Conservation (phyloP, 352 stramenopile species). For the Phytophthora brassicae region DNA sequence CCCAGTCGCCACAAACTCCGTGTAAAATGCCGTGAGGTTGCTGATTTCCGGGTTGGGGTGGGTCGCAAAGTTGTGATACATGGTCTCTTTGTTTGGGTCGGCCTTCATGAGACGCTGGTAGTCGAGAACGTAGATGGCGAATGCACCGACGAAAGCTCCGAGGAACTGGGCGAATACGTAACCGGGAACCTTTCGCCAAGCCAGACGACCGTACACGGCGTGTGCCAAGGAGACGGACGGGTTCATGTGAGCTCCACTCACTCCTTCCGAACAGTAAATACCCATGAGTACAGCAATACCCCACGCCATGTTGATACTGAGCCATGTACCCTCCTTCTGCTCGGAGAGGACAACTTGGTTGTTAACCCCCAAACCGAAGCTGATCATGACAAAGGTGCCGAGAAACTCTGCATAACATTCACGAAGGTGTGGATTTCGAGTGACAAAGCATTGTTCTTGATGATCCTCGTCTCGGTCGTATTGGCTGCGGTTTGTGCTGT, state of each 20-base stretch:
- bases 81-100: slow-evolving; percentile 47
- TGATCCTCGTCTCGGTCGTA: slow-evolving; percentile 24
- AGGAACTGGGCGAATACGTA: slow-evolving; percentile 48
- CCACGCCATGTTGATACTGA: slow-evolving; percentile 60
- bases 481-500: slow-evolving; percentile 37
- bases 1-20: slow-evolving; percentile 50
- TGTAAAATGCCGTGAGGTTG: slow-evolving; percentile 54
- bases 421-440: slow-evolving; percentile 28
- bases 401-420: slow-evolving; percentile 54
- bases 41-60: slow-evolving; percentile 44
- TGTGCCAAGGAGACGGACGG: slow-evolving; percentile 58
- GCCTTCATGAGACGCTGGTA: slow-evolving; percentile 45
- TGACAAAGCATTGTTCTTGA: slow-evolving; percentile 27
- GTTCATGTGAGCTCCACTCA: slow-evolving; percentile 66
- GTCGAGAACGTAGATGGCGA: slow-evolving; percentile 50
- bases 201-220: slow-evolving; percentile 42
- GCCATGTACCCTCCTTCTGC: slow-evolving; percentile 52
- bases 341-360: slow-evolving; percentile 56
- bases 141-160: slow-evolving; percentile 42
- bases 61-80: slow-evolving; percentile 50
- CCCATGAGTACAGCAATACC: slow-evolving; percentile 60
- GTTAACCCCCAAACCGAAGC: slow-evolving; percentile 64
- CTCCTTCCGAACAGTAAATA: slow-evolving; percentile 50
- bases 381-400: slow-evolving; percentile 50
- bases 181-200: slow-evolving; percentile 48